Evolutionary conservation across 352 stramenopile species (phyloP), one percentile per base, ranked within the genome.

Genomic region (Phytopythium aichiense): DNA sequence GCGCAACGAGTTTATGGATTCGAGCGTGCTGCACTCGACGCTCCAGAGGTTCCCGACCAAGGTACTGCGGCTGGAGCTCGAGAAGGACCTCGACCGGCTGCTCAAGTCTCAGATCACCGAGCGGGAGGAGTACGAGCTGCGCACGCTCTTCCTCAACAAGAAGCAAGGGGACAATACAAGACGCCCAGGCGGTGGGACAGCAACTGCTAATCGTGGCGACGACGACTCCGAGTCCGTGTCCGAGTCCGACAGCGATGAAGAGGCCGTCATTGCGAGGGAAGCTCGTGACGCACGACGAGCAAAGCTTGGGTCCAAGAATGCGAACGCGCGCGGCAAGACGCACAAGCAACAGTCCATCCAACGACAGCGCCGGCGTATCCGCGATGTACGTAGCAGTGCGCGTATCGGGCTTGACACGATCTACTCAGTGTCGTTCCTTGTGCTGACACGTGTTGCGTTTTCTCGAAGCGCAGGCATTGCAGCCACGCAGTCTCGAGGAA

Each of bases 61-160:
- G 56, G 88, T 96, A 18, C 67, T 98, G 7, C 72, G 89, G 0
- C 60, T 91, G 8, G 92, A 98, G 58, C 78, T 98, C 6, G 91
- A 98, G 51, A 90, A 92, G 23, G 92, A 97, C 51, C 76, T 98
- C 11, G 92, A 98, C 73, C 73, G 85, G 6, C 61, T 98, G 45
- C 67, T 98, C 8, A 77, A 88, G 28, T 77, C 84, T 42, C 94
- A 98, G 62, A 88, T 98, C 30, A 66, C 67, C 12, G 82, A 94
- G 63, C 73, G 75, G 4, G 84, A 94, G 66, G 64, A 76, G 25
- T 87, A 81, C 42, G 80, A 91, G 40, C 53, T 85, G 7, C 46
- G 65, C n/a, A 74, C 72, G 7, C 81, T 88, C 48, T 69, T 89
- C n/a, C 31, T 69, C 7, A 28, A 58, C 23, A 57, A 60, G 13